Evolutionary conservation across 495 filamentous ascomycete genomes (phyloP), one percentile per base, ranked within the genome.

Genomic region (Thermochaetoides thermophila): DNA sequence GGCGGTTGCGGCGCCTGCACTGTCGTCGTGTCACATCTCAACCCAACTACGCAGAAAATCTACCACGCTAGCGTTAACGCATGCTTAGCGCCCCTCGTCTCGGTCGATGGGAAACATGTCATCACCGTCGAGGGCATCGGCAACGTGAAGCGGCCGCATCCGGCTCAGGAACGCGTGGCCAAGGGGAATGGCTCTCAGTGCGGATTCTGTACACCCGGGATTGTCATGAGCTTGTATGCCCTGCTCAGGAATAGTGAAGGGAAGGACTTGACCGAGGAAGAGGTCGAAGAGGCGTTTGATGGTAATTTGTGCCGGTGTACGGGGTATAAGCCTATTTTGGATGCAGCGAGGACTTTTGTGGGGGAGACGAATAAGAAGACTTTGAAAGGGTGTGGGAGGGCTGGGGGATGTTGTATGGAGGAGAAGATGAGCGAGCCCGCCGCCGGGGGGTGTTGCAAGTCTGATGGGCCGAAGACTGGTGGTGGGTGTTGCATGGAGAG

Each of bases 111-210:
- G 16, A 97, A 97, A 56, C 89, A 97, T 68, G 86, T 97, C 40
- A 86, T 97, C 45, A 97, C 89, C 6, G 75, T 97, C 9, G 89
- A 97, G 56, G 89, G 89, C n/a, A 93, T 97, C 53, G 89, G 89
- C 7, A 80, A 81, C 48, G 74, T 79, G 30, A 79, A 85, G 55
- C 71, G 69, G 23, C 89, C 89, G 8, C 89, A 97, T 62, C 82
- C 89, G 3, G 63, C 80, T 2, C 89, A 97, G 56, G 86, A 97
- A 57, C 73, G 89, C 27, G 79, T 97, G 38, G 85, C 85, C 14
- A 77, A 76, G 53, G 55, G 65, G 26, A 68, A 78, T 47, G 75
- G 75, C 20, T 74, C 68, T 23, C 75, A 79, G 53, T 79, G 73
- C 46, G 74, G 69, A 6, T 97, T 97, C 50, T 97, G 89, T 49